Percentiles rank a stretch among this genome's conserved stretches.
These are phyloP conservation scores for Camelina sativa DNA, from an alignment of 345 rosid genomes.

Conservation along the genomic window DNA sequence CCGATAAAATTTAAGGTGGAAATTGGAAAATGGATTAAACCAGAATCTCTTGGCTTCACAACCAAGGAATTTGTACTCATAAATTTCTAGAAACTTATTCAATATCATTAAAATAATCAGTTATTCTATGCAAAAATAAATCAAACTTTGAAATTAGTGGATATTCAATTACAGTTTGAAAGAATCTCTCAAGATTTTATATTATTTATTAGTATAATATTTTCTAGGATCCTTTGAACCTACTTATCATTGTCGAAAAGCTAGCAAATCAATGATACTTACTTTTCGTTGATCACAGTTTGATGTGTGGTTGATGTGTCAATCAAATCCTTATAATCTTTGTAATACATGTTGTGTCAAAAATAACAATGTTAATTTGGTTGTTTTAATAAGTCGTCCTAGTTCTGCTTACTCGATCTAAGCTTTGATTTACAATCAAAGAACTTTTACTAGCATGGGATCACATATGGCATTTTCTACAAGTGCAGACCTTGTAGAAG, in stretches of 20 bases:
- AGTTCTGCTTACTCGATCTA: background rate
- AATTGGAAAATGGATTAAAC: slow-evolving; percentile 7
- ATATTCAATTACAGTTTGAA: background rate
- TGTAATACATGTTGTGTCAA: background rate
- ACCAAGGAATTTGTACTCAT: background rate
- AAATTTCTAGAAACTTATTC: background rate
- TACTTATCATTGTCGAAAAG: background rate
- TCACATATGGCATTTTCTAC: background rate
- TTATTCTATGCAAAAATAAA: no score
- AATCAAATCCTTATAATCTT: background rate
- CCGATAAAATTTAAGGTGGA: background rate
- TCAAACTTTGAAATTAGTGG: background rate
- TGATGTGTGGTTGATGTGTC: background rate
- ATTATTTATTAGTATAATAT: background rate
- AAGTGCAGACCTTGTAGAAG: background rate
- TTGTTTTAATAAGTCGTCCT: background rate
- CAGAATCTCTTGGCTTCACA: slow-evolving; percentile 5
- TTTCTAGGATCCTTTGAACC: background rate
- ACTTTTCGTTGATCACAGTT: background rate
- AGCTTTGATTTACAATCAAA: background rate
- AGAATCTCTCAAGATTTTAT: slow-evolving; percentile 4
- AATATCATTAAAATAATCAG: background rate
- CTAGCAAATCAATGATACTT: background rate
- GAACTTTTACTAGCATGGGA: background rate
- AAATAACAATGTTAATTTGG: background rate